Conservation (phyloP, 1,284 basidiomycete species). For the Meira nashicola region DNA sequence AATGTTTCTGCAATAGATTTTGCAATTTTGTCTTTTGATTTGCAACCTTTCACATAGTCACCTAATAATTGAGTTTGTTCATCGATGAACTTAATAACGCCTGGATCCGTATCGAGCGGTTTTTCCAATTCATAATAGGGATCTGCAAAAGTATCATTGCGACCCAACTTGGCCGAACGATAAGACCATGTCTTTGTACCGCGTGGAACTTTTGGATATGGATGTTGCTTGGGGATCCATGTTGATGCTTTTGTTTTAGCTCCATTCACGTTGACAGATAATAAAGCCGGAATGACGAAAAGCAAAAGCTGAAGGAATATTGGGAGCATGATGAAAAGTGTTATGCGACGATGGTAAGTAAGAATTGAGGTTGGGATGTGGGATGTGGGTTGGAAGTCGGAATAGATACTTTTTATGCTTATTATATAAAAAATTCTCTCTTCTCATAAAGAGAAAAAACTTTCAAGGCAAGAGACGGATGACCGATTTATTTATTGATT, state of each 20-base stretch:
- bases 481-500: too few species aligned
- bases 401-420: too few species aligned
- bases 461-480: too few species aligned
- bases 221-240: slow-evolving; percentile 33
- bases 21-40: slow-evolving; percentile 37
- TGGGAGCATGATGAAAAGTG: too few species aligned
- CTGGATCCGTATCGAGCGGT: slow-evolving; percentile 39
- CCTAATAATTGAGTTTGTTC: slow-evolving; percentile 41
- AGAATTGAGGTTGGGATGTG: too few species aligned
- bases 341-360: too few species aligned
- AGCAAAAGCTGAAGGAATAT: too few species aligned
- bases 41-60: slow-evolving; percentile 34
- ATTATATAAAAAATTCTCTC: too few species aligned
- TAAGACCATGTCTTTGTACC: slow-evolving; percentile 33
- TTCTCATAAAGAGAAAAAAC: too few species aligned
- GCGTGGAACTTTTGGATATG: slow-evolving; percentile 43
- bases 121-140: slow-evolving; percentile 51
- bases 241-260: slow-evolving; percentile 17
- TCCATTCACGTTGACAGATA: too few species aligned
- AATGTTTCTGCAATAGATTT: slow-evolving; percentile 40
- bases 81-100: slow-evolving; percentile 44
- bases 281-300: too few species aligned
- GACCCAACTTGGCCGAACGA: slow-evolving; percentile 33
- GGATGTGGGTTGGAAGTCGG: too few species aligned
- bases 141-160: slow-evolving; percentile 37